Evolutionary conservation across 2,329 filamentous ascomycete genomes (phyloP).

Genomic region (Pleoardoris graminearum): DNA sequence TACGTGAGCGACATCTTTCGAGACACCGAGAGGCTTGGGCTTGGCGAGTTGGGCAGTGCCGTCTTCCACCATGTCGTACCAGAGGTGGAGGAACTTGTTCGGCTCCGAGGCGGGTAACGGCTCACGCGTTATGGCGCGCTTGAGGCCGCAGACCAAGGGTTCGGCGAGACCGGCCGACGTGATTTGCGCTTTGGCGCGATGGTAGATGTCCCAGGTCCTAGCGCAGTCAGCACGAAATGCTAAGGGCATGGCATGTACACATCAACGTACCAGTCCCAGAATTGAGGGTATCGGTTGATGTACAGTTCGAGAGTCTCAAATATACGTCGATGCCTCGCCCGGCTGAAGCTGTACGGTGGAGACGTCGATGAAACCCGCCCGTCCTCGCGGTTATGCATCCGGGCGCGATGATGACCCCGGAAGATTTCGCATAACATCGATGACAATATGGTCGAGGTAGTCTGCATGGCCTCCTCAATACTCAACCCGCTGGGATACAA

Average conservation of each 20-base stretch:
- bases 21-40: not conserved
- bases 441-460: constrained; percentile 3
- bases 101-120: not conserved
- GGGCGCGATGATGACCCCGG: not conserved
- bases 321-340: constrained; percentile 3
- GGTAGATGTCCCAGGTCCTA: constrained; percentile 6
- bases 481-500: not conserved
- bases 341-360: constrained; percentile 7
- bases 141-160: constrained; percentile 1
- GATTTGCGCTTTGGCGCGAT: not conserved
- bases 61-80: constrained; percentile 6
- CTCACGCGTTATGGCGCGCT: not conserved
- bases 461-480: constrained; percentile 2
- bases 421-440: constrained; percentile 6
- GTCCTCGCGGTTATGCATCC: constrained; percentile 6
- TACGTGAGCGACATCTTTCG: not conserved
- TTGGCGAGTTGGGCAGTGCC: not conserved
- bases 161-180: not conserved
- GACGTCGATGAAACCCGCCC: constrained; percentile 4
- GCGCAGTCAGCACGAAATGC: not conserved
- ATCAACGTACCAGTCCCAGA: constrained; percentile 8
- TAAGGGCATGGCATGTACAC: too few species aligned
- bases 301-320: constrained; percentile 7
- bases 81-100: constrained; percentile 4
- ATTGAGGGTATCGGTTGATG: constrained; percentile 1